These are phyloP conservation scores for Aspergillus nanangensis DNA, from an alignment of 495 filamentous ascomycete species.

Conservation along the genomic window DNA sequence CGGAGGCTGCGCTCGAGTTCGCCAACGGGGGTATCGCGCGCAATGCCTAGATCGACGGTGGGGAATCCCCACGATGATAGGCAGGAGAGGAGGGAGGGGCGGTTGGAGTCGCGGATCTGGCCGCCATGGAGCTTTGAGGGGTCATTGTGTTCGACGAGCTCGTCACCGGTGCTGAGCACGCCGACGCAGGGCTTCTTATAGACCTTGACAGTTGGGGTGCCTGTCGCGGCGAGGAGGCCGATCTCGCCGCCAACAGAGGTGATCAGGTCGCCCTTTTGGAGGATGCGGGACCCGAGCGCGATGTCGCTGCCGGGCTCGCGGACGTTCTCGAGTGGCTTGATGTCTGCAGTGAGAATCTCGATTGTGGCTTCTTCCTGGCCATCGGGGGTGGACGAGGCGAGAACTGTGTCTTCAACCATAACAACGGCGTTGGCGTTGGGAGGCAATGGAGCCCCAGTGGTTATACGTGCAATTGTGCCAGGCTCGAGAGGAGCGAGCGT, in stretches of 20 bases:
- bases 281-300: conserved; percentile 57
- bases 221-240: conserved; percentile 82
- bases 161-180: conserved; percentile 91
- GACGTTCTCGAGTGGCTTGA: conserved; percentile 79
- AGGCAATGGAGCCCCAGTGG: conserved; percentile 89
- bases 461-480: conserved; percentile 83
- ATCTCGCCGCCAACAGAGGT: conserved; percentile 86
- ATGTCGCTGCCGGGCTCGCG: conserved; percentile 91
- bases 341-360: conserved; percentile 73
- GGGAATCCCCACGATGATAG: conserved; percentile 72
- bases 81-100: conserved; percentile 77
- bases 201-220: conserved; percentile 64
- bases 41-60: conserved; percentile 83
- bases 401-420: conserved; percentile 92
- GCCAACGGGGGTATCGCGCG: conserved; percentile 65
- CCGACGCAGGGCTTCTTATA: conserved; percentile 78
- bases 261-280: conserved; percentile 72
- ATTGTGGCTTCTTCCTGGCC: conserved; percentile 81
- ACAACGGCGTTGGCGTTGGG: conserved; percentile 85
- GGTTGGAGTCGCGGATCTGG: conserved; percentile 90
- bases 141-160: conserved; percentile 75
- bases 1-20: conserved; percentile 73
- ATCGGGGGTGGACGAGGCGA: conserved; percentile 69
- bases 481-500: conserved; percentile 53
- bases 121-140: conserved; percentile 62